A percentile compares a stretch with the other conserved stretches of the same genome.
Conservation (phyloP, 208 protist species). For the Leishmania major region DNA sequence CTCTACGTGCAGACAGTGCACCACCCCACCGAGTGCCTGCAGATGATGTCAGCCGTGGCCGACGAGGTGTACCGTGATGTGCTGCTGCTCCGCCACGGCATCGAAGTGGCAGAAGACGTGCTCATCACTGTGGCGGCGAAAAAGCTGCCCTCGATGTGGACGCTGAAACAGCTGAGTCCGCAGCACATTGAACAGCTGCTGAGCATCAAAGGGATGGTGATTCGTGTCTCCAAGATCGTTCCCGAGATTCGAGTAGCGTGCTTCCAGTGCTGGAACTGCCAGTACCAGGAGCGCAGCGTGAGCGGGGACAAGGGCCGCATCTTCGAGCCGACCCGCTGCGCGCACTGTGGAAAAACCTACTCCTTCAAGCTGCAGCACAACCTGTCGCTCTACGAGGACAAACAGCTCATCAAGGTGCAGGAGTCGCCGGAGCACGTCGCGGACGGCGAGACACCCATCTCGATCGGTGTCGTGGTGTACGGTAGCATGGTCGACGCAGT, state of each 20-base stretch:
- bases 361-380: constrained; percentile 96
- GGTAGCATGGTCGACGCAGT: constrained; percentile 95
- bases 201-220: constrained; percentile 91
- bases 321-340: constrained; percentile 96
- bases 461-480: constrained; percentile 96
- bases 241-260: constrained; percentile 92
- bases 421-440: constrained; percentile 98
- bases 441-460: constrained; percentile 99
- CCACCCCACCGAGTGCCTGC: constrained; percentile 88
- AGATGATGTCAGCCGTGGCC: constrained; percentile 84
- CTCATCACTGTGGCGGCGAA: constrained; percentile 66
- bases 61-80: constrained; percentile 75
- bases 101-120: constrained; percentile 60
- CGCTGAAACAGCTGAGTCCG: constrained; percentile 73
- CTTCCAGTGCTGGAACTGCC: constrained; percentile 97
- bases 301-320: constrained; percentile 93
- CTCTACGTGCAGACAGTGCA: constrained; percentile 70
- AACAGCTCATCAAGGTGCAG: constrained; percentile 98
- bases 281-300: constrained; percentile 68
- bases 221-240: constrained; percentile 91
- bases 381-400: constrained; percentile 95
- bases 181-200: constrained; percentile 88
- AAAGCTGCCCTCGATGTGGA: constrained; percentile 62
- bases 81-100: constrained; percentile 43
- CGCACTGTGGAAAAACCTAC: constrained; percentile 85